Evolutionary conservation across 306 rosid genomes (phyloP).

Genomic region (Senna siamea): DNA sequence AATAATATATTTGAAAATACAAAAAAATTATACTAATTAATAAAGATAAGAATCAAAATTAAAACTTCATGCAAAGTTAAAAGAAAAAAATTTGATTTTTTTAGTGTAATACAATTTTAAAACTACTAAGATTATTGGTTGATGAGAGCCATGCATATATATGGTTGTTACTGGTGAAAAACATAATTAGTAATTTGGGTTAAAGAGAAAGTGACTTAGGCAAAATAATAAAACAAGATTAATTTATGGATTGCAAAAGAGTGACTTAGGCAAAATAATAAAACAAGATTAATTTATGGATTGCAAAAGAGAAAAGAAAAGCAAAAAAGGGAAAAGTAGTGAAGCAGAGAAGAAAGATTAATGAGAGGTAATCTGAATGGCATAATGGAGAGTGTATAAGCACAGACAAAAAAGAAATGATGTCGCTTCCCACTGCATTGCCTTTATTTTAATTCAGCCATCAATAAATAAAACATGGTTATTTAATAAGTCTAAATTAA

Average conservation of each 20-base stretch:
- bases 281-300: background rate
- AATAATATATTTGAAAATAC: too few relatives aligned
- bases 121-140: too few relatives aligned
- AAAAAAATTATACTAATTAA: too few relatives aligned
- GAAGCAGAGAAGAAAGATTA: background rate
- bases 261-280: background rate
- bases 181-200: too few relatives aligned
- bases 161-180: too few relatives aligned
- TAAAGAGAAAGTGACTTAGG: background rate
- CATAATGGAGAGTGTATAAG: constrained; percentile 56
- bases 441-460: constrained; percentile 44
- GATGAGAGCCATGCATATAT: too few relatives aligned
- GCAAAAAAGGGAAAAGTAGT: background rate
- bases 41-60: too few relatives aligned
- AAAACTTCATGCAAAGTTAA: too few relatives aligned
- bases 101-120: too few relatives aligned
- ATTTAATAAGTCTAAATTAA: too few relatives aligned
- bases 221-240: background rate
- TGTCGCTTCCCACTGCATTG: constrained; percentile 79
- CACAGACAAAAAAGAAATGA: constrained; percentile 77
- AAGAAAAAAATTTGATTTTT: too few relatives aligned
- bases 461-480: constrained; percentile 20
- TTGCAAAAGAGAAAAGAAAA: background rate
- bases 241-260: background rate
- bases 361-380: constrained; percentile 52